Conservation (phyloP, 2,329 filamentous ascomycete genomes). For the Colletotrichum sp. region DNA sequence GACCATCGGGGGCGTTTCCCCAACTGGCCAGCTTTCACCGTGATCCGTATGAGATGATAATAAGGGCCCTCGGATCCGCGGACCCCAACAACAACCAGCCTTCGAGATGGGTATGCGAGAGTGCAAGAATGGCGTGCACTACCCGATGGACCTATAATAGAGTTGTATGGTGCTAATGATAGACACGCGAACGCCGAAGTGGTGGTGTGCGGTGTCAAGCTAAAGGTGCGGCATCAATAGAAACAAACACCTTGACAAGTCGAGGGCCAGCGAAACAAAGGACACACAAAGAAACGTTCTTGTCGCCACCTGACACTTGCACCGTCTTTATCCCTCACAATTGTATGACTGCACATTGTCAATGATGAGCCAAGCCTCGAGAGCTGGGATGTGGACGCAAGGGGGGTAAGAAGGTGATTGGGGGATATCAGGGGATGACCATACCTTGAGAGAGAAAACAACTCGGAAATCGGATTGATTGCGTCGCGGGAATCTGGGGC, state of each 20-base stretch:
- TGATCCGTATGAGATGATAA: neutral
- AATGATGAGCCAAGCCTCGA: neutral
- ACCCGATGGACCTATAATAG: neutral
- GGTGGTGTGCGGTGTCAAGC: neutral
- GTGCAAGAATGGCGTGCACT: neutral
- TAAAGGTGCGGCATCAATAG: neutral
- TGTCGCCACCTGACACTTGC: neutral
- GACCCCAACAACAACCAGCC: neutral
- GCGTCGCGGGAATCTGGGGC: neutral
- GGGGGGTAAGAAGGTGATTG: neutral
- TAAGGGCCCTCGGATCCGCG: neutral
- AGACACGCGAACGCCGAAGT: neutral
- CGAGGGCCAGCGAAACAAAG: neutral
- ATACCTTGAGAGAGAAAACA: neutral
- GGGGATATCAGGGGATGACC: neutral
- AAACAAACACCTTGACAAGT: neutral
- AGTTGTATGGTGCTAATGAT: neutral
- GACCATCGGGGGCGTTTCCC: neutral
- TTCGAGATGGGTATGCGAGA: neutral
- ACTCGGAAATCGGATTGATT: neutral
- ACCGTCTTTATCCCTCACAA: neutral
- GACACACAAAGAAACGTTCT: neutral
- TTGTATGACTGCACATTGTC: neutral
- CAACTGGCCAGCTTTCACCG: neutral
- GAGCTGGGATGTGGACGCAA: neutral